phyloP scores from a whole-genome alignment of 306 rosid species.

The Ceratonia siliqua region DNA sequence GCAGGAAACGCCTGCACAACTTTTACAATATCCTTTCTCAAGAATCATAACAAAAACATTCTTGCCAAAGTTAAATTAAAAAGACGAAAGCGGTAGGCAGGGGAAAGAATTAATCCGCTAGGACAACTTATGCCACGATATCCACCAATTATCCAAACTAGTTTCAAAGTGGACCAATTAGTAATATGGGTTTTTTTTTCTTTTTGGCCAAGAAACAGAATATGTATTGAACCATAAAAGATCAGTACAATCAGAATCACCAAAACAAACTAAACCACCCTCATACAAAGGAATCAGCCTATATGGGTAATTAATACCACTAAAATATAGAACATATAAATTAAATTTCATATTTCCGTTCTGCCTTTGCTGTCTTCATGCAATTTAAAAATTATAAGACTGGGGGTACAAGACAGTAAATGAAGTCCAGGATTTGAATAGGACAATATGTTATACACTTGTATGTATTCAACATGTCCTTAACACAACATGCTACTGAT shows the following conservation, averaged over 20 bases:
- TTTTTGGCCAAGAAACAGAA: too few species aligned
- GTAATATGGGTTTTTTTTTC: too few species aligned
- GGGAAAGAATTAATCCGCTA: background rate
- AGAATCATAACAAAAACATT: slow-evolving; percentile 3
- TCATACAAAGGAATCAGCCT: too few species aligned
- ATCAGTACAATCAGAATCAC: too few species aligned
- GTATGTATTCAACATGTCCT: background rate
- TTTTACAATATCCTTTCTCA: background rate
- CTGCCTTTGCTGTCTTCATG: background rate
- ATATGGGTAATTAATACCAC: background rate
- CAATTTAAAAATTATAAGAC: background rate
- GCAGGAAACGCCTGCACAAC: slow-evolving; percentile 3
- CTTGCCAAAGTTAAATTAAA: background rate
- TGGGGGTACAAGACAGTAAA: background rate
- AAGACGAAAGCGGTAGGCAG: background rate
- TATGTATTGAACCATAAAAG: too few species aligned
- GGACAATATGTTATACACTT: background rate
- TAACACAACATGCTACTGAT: background rate
- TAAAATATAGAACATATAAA: background rate
- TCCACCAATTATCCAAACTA: background rate
- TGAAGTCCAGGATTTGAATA: background rate
- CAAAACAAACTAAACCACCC: too few species aligned
- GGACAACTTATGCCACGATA: background rate
- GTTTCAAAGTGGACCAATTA: background rate
- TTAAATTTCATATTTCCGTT: background rate